phyloP scores from a whole-genome alignment of 371 early-diverging fungal genomes.

The Mucor racemosus region DNA sequence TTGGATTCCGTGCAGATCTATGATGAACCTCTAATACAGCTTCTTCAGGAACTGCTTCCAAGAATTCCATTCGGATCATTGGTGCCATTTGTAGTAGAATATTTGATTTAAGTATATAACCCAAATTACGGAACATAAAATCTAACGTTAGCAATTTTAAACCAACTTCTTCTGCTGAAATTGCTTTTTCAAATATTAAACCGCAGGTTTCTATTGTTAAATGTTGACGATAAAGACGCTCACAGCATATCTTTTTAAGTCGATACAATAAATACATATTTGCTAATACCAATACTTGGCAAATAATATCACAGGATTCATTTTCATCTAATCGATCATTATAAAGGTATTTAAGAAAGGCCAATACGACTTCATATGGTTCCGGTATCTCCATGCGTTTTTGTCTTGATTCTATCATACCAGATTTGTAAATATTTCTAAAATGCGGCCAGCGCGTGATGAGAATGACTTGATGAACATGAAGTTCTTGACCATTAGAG shows the following conservation, averaged over 20 bases:
- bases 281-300: constrained; percentile 65
- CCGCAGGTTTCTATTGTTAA: constrained; percentile 58
- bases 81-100: constrained; percentile 52
- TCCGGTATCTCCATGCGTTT: constrained; percentile 66
- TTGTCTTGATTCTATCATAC: constrained; percentile 67
- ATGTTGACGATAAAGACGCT: constrained; percentile 53
- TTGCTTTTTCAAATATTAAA: constrained; percentile 63
- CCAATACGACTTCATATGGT: constrained; percentile 58
- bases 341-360: constrained; percentile 70
- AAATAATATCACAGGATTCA: constrained; percentile 51
- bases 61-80: constrained; percentile 38
- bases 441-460: constrained; percentile 79
- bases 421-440: constrained; percentile 62
- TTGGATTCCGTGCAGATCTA: not conserved
- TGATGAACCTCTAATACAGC: constrained; percentile 45
- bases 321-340: constrained; percentile 62
- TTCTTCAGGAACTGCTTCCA: constrained; percentile 51
- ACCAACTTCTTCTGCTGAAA: constrained; percentile 59
- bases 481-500: constrained; percentile 52
- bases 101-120: constrained; percentile 58
- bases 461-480: constrained; percentile 69
- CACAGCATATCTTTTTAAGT: constrained; percentile 65
- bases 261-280: constrained; percentile 67
- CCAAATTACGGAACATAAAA: constrained; percentile 61
- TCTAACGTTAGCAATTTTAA: constrained; percentile 58